Base-by-base conservation (phyloP, 2,329 filamentous ascomycete species). In the Sphaceloma murrayae region DNA sequence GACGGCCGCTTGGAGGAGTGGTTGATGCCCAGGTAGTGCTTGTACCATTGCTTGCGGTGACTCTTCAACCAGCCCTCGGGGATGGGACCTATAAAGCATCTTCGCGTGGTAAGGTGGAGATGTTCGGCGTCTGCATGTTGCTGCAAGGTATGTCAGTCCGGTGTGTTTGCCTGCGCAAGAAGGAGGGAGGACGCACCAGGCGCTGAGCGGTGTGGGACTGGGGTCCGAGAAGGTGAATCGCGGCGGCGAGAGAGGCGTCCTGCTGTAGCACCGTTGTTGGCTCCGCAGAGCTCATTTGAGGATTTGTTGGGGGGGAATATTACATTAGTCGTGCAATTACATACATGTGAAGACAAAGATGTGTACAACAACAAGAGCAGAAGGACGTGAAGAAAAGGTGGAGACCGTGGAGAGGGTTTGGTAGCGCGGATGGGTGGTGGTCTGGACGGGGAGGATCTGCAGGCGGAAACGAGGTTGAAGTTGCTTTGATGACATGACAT, bases 71-170 rank as follows among this genome's bases (percentile, higher is more conserved):
- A 81, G 46, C 74, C 75, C 53, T 76, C 73, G 33, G 77, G 77
- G 26, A 80, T 75, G 26, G 77, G 77, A 1, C 77, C 77, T 47
- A 81, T 77, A 60, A 81, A 81, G 60, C 72, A 73, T 45, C 77
- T 72, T 45, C 73, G 68, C 42, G 69, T 74, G 5, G 77, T 80
- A 52, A 77, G 62, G 59, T 80, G 70, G 30, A 81, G 61, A 54
- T 81, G 77, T 48, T 74, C 68, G 17, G 75, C 68, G 32, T 73
- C 75, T 38, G 75, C 72, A 67, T 81, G 74, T 63, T 74, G 70
- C 73, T 70, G 55, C 51, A 5, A 55, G 56, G 48, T 57, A 53
- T 29, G 54, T 43, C 22, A 43, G 38, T 14, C 17, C n/a, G n/a
- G n/a, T n/a, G n/a, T n/a, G n/a, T n/a, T n/a, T n/a, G n/a, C n/a